Evolutionary conservation across 352 stramenopile species (phyloP).

Genomic region (Vaucheria bursata): DNA sequence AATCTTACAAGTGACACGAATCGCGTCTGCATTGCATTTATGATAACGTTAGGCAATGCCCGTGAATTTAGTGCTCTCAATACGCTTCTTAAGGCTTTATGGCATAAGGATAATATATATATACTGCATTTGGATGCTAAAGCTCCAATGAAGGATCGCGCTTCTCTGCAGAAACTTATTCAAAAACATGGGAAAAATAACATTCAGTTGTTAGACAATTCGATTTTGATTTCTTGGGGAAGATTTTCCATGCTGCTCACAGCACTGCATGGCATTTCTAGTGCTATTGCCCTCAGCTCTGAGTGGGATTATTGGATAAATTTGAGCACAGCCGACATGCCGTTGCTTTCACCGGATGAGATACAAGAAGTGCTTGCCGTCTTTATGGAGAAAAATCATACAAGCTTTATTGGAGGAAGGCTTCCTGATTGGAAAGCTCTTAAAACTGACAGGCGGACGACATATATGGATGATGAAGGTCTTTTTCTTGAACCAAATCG

Average conservation of each 20-base stretch:
- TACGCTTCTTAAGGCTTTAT: conserved; percentile 29
- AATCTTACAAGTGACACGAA: too few relatives aligned
- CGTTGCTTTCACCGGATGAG: conserved; percentile 14
- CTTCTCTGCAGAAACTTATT: not conserved
- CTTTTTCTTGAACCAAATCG: not conserved
- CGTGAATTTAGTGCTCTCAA: not conserved
- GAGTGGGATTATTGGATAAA: conserved; percentile 43
- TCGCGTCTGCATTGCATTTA: too few relatives aligned
- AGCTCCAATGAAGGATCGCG: not conserved
- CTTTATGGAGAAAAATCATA: too few relatives aligned
- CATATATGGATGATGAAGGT: conserved; percentile 33
- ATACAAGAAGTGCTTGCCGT: not conserved
- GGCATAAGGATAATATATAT: conserved; percentile 37
- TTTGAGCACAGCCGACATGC: conserved; percentile 40
- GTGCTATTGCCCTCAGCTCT: conserved; percentile 14
- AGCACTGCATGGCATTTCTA: conserved; percentile 25
- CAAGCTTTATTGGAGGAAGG: not conserved
- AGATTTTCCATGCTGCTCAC: conserved; percentile 31
- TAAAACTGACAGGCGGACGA: not conserved
- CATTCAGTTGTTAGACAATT: conserved; percentile 13
- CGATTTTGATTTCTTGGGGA: conserved; percentile 25
- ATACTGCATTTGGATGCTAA: conserved; percentile 39
- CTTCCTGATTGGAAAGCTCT: not conserved
- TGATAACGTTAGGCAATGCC: not conserved
- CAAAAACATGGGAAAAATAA: too few relatives aligned